Percentiles rank a stretch among this genome's conserved stretches.
These are phyloP conservation scores for Verticillium albo-atrum DNA, from an alignment of 2,329 filamentous ascomycete genomes.

Conservation along the genomic window DNA sequence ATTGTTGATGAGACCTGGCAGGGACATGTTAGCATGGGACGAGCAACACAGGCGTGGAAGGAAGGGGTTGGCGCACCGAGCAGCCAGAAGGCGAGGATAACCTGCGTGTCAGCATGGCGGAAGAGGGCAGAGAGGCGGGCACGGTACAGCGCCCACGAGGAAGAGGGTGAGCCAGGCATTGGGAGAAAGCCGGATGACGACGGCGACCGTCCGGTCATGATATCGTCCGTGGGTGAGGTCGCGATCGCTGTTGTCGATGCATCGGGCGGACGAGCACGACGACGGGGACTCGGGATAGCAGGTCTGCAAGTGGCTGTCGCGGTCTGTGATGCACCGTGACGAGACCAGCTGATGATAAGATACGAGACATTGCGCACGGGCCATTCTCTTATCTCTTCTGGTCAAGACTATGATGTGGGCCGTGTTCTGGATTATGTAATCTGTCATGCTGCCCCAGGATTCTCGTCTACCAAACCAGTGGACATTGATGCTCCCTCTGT, in stretches of 20 bases:
- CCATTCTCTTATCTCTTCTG: not conserved
- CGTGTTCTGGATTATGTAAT: not conserved
- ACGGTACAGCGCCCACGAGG: constrained; percentile 71
- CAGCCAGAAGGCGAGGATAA: constrained; percentile 84
- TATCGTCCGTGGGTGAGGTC: not conserved
- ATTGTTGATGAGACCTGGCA: constrained; percentile 83
- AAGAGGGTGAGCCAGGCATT: constrained; percentile 52
- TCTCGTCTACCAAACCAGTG: too few relatives aligned
- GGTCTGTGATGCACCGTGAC: not conserved
- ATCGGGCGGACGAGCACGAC: not conserved
- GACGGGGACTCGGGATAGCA: too few relatives aligned
- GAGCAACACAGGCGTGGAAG: not conserved
- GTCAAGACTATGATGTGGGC: not conserved
- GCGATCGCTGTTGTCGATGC: not conserved
- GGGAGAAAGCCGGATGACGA: constrained; percentile 46
- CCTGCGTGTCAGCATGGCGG: constrained; percentile 62
- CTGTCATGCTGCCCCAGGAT: not conserved
- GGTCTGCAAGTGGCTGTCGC: too few relatives aligned
- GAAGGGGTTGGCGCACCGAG: constrained; percentile 59
- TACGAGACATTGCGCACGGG: not conserved
- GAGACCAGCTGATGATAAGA: not conserved
- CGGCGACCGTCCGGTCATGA: constrained; percentile 19
- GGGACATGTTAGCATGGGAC: not conserved
- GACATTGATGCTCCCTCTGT: too few relatives aligned
- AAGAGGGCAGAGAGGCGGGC: constrained; percentile 61